Conservation (phyloP, 768 basidiomycete genomes). For the Suillus subluteus region DNA sequence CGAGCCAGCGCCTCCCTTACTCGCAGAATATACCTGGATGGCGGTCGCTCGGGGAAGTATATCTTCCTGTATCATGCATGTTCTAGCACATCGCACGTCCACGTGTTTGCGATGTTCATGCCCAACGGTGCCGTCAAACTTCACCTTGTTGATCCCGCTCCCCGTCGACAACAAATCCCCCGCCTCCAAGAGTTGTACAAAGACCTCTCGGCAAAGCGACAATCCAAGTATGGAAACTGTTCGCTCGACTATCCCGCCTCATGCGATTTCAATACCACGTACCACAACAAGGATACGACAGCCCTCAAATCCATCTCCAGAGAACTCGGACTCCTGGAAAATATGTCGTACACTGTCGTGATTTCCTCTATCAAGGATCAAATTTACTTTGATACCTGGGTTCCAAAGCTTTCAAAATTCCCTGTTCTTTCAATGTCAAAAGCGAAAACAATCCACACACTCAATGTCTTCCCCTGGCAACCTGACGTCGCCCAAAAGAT, state of each 20-base stretch:
- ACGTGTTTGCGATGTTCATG: slow-evolving; percentile 87
- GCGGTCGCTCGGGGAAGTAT: slow-evolving; percentile 72
- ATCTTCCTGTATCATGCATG: slow-evolving; percentile 88
- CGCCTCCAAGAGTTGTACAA: slow-evolving; percentile 76
- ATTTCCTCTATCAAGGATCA: slow-evolving; percentile 87
- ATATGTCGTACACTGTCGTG: slow-evolving; percentile 73
- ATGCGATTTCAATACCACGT: slow-evolving; percentile 66
- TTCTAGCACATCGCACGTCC: slow-evolving; percentile 71
- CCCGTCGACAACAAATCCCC: slow-evolving; percentile 80
- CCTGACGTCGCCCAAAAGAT: slow-evolving; percentile 80
- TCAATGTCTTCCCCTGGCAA: slow-evolving; percentile 91
- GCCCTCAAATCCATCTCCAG: slow-evolving; percentile 88
- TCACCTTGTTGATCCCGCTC: slow-evolving; percentile 89
- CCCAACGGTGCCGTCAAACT: slow-evolving; percentile 72
- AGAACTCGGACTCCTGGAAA: slow-evolving; percentile 78
- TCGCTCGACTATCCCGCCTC: slow-evolving; percentile 68
- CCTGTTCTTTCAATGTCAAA: slow-evolving; percentile 89
- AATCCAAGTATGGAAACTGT: slow-evolving; percentile 40
- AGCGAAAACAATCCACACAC: slow-evolving; percentile 69
- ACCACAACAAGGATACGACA: slow-evolving; percentile 76
- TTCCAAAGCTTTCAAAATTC: slow-evolving; percentile 78
- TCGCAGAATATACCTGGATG: slow-evolving; percentile 72
- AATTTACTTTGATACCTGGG: slow-evolving; percentile 74
- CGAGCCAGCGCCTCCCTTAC: slow-evolving; percentile 58
- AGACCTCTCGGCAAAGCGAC: slow-evolving; percentile 60